Percentiles rank a stretch among this genome's conserved stretches.
Conservation (phyloP, 768 basidiomycete species). For the Termitomyces sp. region DNA sequence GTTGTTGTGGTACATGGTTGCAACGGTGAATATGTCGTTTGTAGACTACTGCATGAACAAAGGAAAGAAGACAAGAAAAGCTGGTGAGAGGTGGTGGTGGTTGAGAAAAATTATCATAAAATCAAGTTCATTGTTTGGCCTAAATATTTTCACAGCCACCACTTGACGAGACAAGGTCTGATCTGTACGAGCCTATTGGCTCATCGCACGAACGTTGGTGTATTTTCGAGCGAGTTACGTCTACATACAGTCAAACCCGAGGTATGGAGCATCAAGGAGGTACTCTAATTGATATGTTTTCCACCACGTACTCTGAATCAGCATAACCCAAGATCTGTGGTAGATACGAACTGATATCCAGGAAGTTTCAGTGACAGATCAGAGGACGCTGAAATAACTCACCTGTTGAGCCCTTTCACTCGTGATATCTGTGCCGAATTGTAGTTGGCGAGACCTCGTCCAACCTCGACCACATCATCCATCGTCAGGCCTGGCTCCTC, state of each 20-base stretch:
- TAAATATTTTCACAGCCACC: conserved; percentile 49
- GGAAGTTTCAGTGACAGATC: conserved; percentile 13
- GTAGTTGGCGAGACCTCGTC: conserved; percentile 92
- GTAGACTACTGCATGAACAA: conserved; percentile 37
- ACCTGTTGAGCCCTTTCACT: conserved; percentile 93
- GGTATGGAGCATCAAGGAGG: conserved; percentile 29
- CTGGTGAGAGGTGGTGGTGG: conserved; percentile 24
- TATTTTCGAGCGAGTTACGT: neutral
- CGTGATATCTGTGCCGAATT: conserved; percentile 88
- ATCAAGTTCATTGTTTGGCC: conserved; percentile 28
- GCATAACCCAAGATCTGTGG: conserved; percentile 84
- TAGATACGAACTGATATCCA: conserved; percentile 66
- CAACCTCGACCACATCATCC: conserved; percentile 81
- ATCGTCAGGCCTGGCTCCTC: conserved; percentile 26
- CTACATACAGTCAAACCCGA: neutral
- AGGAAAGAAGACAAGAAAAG: conserved; percentile 25
- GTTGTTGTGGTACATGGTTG: conserved; percentile 73
- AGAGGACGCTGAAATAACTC: neutral
- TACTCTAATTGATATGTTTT: conserved; percentile 82
- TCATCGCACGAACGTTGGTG: conserved; percentile 16
- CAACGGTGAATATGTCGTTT: conserved; percentile 16
- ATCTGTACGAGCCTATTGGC: conserved; percentile 16
- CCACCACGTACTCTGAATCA: conserved; percentile 96
- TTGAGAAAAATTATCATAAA: conserved; percentile 30
- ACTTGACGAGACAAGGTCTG: neutral